Evolutionary conservation across 176 grass and related monocot species (phyloP).

Genomic region (Zoysia japonica): DNA sequence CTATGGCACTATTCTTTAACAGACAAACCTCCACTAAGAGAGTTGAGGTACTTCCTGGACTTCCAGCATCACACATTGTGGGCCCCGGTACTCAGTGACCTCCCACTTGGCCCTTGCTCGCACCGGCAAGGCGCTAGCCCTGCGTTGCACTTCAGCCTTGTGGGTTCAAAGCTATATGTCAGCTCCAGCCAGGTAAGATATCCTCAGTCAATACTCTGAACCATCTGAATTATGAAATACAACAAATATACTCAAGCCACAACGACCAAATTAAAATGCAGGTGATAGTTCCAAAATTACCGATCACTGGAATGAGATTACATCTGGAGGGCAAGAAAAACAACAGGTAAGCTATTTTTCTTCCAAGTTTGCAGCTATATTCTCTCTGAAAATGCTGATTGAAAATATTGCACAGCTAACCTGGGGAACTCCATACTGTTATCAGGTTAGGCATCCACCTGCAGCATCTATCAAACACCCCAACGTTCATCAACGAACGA

Average conservation of each 20-base stretch:
- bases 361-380: background rate
- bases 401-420: background rate
- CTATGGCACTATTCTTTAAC: background rate
- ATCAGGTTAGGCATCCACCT: conserved; percentile 78
- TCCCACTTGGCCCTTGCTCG: conserved; percentile 68
- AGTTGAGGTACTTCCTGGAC: conserved; percentile 87
- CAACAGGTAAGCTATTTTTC: conserved; percentile 46
- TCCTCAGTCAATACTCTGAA: background rate
- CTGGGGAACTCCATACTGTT: background rate
- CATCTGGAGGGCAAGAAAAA: conserved; percentile 92
- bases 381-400: background rate
- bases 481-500: conserved; percentile 44
- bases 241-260: conserved; percentile 13
- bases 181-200: conserved; percentile 59
- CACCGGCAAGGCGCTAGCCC: conserved; percentile 47
- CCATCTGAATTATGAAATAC: conserved; percentile 8
- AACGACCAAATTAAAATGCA: conserved; percentile 31
- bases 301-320: conserved; percentile 85
- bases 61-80: conserved; percentile 79
- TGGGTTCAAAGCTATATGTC: conserved; percentile 83
- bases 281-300: conserved; percentile 63
- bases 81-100: conserved; percentile 72
- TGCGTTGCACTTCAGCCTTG: conserved; percentile 64
- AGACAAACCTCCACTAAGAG: conserved; percentile 77
- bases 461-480: conserved; percentile 65